Percentiles rank a stretch among this genome's conserved stretches.
Evolutionary conservation across 2,329 filamentous ascomycete genomes (phyloP).

Genomic region (Fusarium sp.): DNA sequence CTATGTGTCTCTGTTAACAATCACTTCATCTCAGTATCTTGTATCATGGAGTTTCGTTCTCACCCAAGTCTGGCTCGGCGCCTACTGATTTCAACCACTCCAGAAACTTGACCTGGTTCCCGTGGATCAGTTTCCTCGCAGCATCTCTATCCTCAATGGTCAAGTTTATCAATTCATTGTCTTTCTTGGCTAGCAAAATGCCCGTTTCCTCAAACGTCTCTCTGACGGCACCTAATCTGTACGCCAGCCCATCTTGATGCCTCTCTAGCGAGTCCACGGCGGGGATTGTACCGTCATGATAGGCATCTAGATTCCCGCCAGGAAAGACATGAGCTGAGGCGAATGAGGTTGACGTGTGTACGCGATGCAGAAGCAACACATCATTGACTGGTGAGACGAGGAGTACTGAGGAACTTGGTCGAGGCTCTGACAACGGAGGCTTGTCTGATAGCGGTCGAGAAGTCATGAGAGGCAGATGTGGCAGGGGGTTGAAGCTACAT

Average conservation of each 20-base stretch:
- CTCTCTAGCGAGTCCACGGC: constrained; percentile 63
- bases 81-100: constrained; percentile 74
- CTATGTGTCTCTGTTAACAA: constrained; percentile 55
- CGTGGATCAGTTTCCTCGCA: constrained; percentile 79
- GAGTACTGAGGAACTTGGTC: constrained; percentile 83
- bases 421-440: constrained; percentile 60
- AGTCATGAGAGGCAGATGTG: constrained; percentile 29
- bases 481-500: constrained; percentile 17
- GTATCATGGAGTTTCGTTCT: constrained; percentile 7
- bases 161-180: constrained; percentile 73
- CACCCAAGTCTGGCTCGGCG: constrained; percentile 77
- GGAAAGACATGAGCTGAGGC: constrained; percentile 96
- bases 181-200: constrained; percentile 78
- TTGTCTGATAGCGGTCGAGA: constrained; percentile 42
- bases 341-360: constrained; percentile 86
- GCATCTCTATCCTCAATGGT: constrained; percentile 71
- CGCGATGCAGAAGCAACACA: constrained; percentile 88
- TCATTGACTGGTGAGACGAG: constrained; percentile 90
- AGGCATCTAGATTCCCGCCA: constrained; percentile 84
- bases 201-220: constrained; percentile 98
- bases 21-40: background rate
- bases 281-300: constrained; percentile 78
- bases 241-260: constrained; percentile 80
- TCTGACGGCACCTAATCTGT: constrained; percentile 86
- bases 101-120: constrained; percentile 73